Percentiles rank a stretch among this genome's conserved stretches.
Conservation (phyloP, 164 flowering plant species). For the Protea cynaroides region DNA sequence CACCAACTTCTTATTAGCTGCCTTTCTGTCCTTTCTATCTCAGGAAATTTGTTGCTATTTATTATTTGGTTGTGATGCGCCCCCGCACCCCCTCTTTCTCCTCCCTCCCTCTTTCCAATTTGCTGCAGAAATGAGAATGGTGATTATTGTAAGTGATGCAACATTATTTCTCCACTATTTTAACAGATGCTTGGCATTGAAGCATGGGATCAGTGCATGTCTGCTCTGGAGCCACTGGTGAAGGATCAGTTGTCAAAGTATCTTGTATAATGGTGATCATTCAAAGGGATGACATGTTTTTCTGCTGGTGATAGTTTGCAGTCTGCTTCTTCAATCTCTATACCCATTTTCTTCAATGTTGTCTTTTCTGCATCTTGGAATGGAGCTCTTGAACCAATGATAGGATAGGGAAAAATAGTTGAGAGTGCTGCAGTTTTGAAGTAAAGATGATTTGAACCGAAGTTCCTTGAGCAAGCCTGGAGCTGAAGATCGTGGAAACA, state of each 20-base stretch:
- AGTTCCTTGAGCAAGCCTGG: constrained; percentile 9
- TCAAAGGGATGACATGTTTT: not conserved
- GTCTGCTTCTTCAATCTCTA: constrained; percentile 13
- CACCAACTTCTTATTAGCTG: not conserved
- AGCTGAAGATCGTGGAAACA: not conserved
- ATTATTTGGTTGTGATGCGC: not conserved
- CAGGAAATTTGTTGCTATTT: not conserved
- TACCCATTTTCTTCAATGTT: constrained; percentile 3
- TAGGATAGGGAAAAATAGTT: not conserved
- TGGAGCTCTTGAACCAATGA: constrained; percentile 9
- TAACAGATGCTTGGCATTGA: constrained; percentile 78
- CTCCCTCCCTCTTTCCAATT: not conserved
- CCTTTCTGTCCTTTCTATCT: not conserved
- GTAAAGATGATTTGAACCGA: not conserved
- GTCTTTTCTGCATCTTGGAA: constrained; percentile 12
- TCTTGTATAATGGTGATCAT: constrained; percentile 37
- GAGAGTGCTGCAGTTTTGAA: not conserved
- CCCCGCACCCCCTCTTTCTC: too few relatives aligned
- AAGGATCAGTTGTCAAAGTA: constrained; percentile 71
- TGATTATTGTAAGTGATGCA: not conserved
- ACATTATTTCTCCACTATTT: constrained; percentile 1
- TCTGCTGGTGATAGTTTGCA: constrained; percentile 8
- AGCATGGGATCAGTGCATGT: constrained; percentile 96
- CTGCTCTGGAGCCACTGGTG: constrained; percentile 75
- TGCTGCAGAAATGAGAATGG: not conserved